These are phyloP conservation scores for Fabrea salina DNA, from an alignment of 169 alveolate genomes.

Conservation along the genomic window DNA sequence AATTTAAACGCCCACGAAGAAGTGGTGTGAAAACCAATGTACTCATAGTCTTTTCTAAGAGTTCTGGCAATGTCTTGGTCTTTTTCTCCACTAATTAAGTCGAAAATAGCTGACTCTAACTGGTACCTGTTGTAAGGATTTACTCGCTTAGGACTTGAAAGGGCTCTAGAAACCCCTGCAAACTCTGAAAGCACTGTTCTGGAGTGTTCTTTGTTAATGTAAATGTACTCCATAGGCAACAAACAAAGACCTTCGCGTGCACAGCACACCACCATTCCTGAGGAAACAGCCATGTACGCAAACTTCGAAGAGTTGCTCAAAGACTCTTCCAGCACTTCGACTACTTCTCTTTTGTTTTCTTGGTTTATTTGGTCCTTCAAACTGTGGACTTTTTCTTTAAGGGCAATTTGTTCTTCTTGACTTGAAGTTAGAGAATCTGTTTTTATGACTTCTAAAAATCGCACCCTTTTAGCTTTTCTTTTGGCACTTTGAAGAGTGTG, in stretches of 20 bases:
- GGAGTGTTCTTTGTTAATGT: neutral
- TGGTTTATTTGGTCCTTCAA: neutral
- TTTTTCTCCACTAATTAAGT: neutral
- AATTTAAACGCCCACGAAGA: neutral
- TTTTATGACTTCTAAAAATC: too few species aligned
- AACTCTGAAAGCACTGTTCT: slow-evolving; percentile 16
- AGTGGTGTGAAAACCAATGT: neutral
- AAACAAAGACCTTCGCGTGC: neutral
- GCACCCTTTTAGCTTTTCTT: slow-evolving; percentile 62
- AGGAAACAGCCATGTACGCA: neutral
- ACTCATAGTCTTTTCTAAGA: neutral
- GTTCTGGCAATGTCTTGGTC: neutral
- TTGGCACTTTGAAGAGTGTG: slow-evolving; percentile 20
- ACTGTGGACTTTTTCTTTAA: neutral
- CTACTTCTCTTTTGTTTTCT: neutral
- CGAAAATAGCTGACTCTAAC: neutral
- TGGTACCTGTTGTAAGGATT: slow-evolving; percentile 9
- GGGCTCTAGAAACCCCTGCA: slow-evolving; percentile 24
- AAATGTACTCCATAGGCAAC: neutral
- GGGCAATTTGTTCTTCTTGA: neutral
- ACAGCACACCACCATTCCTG: neutral
- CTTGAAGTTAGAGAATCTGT: too few species aligned
- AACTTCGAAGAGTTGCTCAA: neutral
- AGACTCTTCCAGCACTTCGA: neutral
- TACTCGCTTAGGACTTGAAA: neutral